Conservation (phyloP, 2,329 filamentous ascomycete genomes). For the Plenodomus tracheiphilus region DNA sequence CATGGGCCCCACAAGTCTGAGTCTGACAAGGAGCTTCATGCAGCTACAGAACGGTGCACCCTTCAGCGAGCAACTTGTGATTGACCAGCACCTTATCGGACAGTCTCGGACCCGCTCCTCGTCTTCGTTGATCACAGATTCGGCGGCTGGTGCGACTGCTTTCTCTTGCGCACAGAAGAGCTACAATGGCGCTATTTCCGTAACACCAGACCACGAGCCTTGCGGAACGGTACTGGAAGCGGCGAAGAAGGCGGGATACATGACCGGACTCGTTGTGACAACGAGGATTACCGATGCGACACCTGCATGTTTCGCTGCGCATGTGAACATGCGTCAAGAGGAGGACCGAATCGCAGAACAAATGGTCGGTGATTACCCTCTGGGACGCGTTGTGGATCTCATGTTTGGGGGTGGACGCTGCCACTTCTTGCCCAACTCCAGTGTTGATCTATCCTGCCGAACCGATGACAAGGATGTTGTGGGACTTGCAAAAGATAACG, state of each 20-base stretch:
- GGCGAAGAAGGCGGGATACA: constrained; percentile 87
- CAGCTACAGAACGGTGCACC: constrained; percentile 77
- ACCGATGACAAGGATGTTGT: constrained; percentile 76
- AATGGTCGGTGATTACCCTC: constrained; percentile 82
- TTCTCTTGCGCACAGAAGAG: constrained; percentile 93
- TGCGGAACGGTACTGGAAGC: constrained; percentile 94
- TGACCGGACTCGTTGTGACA: constrained; percentile 91
- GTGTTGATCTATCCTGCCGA: constrained; percentile 74
- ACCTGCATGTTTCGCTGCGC: constrained; percentile 90
- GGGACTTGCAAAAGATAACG: constrained; percentile 72
- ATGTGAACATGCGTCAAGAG: constrained; percentile 77
- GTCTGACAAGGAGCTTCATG: constrained; percentile 81
- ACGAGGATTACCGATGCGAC: constrained; percentile 95
- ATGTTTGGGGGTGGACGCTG: constrained; percentile 93
- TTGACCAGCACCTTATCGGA: constrained; percentile 90
- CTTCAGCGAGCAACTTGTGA: constrained; percentile 71
- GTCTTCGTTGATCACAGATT: constrained; percentile 88
- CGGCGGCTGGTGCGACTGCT: constrained; percentile 93
- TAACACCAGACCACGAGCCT: constrained; percentile 79
- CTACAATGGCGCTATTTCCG: constrained; percentile 95
- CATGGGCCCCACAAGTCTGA: constrained; percentile 92
- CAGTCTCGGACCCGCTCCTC: constrained; percentile 84
- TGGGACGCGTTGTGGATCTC: constrained; percentile 86
- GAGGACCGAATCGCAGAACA: constrained; percentile 92
- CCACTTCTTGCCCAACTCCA: constrained; percentile 85